Evolutionary conservation across 2,329 filamentous ascomycete genomes (phyloP).

Genomic region (Tolypocladium amazonense): DNA sequence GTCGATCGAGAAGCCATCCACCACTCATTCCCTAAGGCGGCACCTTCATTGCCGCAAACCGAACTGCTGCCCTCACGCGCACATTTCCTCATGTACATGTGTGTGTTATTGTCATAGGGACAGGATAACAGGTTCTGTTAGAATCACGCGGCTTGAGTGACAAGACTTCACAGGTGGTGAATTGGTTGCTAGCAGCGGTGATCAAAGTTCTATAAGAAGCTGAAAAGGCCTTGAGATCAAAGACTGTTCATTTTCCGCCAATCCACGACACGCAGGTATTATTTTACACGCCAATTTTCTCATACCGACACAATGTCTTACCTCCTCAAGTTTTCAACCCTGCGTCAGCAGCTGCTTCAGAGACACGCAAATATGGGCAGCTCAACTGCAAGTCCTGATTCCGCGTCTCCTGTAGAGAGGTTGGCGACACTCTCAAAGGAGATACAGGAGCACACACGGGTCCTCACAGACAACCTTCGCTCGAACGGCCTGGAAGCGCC

Average conservation of each 20-base stretch:
- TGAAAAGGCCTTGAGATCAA: not conserved
- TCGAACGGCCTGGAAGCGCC: conserved; percentile 10
- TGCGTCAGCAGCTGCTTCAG: not conserved
- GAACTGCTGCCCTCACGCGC: not conserved
- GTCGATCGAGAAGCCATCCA: not conserved
- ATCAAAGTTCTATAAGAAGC: not conserved
- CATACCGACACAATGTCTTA: not conserved
- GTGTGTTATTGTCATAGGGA: not conserved
- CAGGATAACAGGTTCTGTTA: not conserved
- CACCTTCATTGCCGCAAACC: not conserved
- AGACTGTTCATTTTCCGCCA: not conserved
- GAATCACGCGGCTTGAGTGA: not conserved
- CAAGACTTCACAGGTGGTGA: not conserved
- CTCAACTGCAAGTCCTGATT: not conserved
- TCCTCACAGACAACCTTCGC: conserved; percentile 6
- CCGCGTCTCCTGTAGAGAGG: conserved; percentile 5
- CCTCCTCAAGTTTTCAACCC: not conserved
- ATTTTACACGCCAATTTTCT: no score
- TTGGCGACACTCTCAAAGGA: conserved; percentile 7
- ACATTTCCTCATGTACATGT: not conserved
- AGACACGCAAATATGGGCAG: not conserved
- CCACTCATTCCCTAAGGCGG: not conserved
- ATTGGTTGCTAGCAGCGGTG: not conserved
- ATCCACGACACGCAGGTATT: not conserved
- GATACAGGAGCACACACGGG: conserved; percentile 9